Percentiles rank a stretch among this genome's conserved stretches.
phyloP scores from a whole-genome alignment of 2,329 filamentous ascomycete genomes.

The Phyllosticta paracitricarpa region DNA sequence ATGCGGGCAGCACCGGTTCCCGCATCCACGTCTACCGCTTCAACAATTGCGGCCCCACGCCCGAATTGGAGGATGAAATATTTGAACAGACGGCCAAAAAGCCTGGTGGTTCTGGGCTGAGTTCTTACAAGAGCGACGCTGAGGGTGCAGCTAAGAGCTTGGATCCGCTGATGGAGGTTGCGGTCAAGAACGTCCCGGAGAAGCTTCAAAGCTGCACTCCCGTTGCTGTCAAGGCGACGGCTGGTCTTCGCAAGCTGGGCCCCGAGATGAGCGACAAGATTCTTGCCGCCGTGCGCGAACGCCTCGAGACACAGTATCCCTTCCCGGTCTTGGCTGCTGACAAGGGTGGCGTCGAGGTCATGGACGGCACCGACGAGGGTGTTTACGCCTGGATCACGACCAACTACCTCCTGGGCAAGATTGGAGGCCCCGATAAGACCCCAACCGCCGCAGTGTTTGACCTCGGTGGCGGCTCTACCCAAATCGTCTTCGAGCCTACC shows the following conservation, averaged over 20 bases:
- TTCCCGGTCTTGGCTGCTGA: constrained; percentile 87
- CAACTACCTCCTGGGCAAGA: constrained; percentile 97
- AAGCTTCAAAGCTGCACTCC: constrained; percentile 86
- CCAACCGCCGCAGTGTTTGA: constrained; percentile 93
- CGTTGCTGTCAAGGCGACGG: constrained; percentile 95
- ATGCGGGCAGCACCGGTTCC: constrained; percentile 94
- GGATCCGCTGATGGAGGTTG: constrained; percentile 77
- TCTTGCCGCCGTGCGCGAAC: constrained; percentile 69
- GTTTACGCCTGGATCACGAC: constrained; percentile 99
- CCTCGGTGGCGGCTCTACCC: constrained; percentile 90
- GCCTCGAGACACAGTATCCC: constrained; percentile 81
- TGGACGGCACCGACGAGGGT: constrained; percentile 95
- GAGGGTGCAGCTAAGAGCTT: constrained; percentile 82
- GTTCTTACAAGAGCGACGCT: constrained; percentile 77
- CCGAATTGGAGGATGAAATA: constrained; percentile 82
- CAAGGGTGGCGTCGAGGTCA: constrained; percentile 83
- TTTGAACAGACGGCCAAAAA: constrained; percentile 91
- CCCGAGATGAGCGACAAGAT: constrained; percentile 72
- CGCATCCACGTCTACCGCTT: constrained; percentile 98
- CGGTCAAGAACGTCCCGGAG: constrained; percentile 74
- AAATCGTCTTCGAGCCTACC: constrained; percentile 96
- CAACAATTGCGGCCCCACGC: constrained; percentile 96
- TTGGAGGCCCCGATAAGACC: constrained; percentile 80
- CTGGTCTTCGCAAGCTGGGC: constrained; percentile 81
- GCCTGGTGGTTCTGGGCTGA: constrained; percentile 68